A percentile compares a stretch with the other conserved stretches of the same genome.
phyloP scores from a whole-genome alignment of 2,329 filamentous ascomycete genomes.

The Acarospora socialis region DNA sequence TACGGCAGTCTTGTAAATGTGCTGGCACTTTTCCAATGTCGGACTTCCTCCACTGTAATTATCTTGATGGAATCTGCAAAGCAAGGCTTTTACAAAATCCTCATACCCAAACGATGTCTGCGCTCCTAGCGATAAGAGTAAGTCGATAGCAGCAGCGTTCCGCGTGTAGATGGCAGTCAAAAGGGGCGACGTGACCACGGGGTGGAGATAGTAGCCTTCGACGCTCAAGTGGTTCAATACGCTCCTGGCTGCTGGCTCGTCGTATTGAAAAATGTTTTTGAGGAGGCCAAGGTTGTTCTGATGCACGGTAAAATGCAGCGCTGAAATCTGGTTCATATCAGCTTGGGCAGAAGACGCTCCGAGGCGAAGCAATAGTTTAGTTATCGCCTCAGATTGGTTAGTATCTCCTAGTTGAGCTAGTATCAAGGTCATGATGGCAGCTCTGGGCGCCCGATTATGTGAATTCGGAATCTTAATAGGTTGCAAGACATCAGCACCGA shows the following conservation, averaged over 20 bases:
- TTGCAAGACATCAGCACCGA: constrained; percentile 62
- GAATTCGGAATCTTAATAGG: constrained; percentile 51
- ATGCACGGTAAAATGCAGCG: constrained; percentile 50
- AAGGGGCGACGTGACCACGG: constrained; percentile 36
- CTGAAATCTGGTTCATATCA: constrained; percentile 49
- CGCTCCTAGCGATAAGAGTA: constrained; percentile 51
- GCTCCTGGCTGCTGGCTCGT: constrained; percentile 45
- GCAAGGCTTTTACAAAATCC: constrained; percentile 45
- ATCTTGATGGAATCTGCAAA: constrained; percentile 28
- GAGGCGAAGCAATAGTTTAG: constrained; percentile 48
- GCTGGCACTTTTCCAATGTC: constrained; percentile 15
- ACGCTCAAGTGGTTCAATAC: constrained; percentile 53
- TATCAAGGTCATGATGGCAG: constrained; percentile 54
- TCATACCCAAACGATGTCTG: constrained; percentile 46
- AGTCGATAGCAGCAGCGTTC: constrained; percentile 40
- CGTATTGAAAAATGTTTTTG: constrained; percentile 34
- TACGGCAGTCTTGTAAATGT: constrained; percentile 34
- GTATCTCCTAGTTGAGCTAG: constrained; percentile 51
- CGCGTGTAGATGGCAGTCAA: constrained; percentile 42
- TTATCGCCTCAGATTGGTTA: constrained; percentile 51
- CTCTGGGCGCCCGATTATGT: constrained; percentile 33
- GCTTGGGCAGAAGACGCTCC: constrained; percentile 63
- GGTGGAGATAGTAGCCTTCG: constrained; percentile 20
- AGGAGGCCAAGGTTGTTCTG: constrained; percentile 32
- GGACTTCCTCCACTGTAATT: constrained; percentile 9